These are phyloP conservation scores for Diaporthe ampelina DNA, from an alignment of 2,329 filamentous ascomycete genomes.

Conservation along the genomic window DNA sequence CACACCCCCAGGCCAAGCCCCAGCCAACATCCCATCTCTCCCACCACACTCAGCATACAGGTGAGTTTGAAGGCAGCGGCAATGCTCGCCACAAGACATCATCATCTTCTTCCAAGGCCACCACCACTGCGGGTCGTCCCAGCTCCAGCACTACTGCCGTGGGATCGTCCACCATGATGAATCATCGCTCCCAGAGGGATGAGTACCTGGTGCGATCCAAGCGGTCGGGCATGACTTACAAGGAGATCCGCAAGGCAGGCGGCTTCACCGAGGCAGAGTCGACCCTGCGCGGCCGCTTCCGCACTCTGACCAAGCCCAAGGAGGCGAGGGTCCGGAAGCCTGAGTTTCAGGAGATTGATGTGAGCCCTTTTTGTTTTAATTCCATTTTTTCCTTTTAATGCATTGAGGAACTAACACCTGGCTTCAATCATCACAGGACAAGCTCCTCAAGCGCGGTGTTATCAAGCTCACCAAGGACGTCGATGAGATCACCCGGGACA, in stretches of 20 bases:
- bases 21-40: neutral
- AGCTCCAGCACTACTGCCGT: neutral
- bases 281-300: constrained; percentile 77
- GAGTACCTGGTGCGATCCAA: constrained; percentile 68
- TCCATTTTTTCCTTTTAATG: neutral
- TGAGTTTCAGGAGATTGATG: constrained; percentile 73
- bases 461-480: constrained; percentile 51
- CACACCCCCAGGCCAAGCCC: neutral
- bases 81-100: neutral
- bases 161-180: neutral
- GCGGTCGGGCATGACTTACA: constrained; percentile 72
- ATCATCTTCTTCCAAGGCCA: neutral
- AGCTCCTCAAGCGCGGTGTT: constrained; percentile 61
- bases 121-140: neutral
- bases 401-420: neutral
- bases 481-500: constrained; percentile 49
- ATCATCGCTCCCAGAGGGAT: constrained; percentile 55
- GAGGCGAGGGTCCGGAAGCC: constrained; percentile 75
- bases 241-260: constrained; percentile 70
- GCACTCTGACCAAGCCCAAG: constrained; percentile 75
- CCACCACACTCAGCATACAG: too few relatives aligned
- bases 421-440: constrained; percentile 52
- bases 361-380: constrained; percentile 58
- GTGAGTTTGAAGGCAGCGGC: neutral
- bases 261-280: constrained; percentile 76